Evolutionary conservation across 1,284 basidiomycete species (phyloP).

Genomic region (Marasmius tenuissimus): DNA sequence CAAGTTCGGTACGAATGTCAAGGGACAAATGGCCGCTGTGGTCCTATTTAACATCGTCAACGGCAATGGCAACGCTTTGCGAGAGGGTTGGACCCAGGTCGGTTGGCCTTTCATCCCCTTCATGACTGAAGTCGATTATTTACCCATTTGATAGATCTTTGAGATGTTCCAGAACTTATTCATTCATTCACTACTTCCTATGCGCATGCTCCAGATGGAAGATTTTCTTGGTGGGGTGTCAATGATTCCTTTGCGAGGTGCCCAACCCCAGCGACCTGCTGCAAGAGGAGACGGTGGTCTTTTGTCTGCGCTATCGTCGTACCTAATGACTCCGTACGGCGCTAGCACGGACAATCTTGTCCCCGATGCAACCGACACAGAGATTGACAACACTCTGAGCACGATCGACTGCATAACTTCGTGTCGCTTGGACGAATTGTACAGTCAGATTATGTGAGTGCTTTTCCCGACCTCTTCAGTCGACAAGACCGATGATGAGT

Average conservation of each 20-base stretch:
- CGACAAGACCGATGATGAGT: constrained; percentile 7
- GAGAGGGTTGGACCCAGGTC: constrained; percentile 93
- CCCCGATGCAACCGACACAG: constrained; percentile 83
- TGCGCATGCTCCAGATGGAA: constrained; percentile 91
- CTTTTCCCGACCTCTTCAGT: background rate
- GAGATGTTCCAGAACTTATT: constrained; percentile 99
- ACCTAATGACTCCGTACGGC: constrained; percentile 93
- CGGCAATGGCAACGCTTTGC: constrained; percentile 92
- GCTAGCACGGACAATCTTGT: constrained; percentile 69
- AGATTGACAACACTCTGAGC: constrained; percentile 92
- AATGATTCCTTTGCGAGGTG: constrained; percentile 84
- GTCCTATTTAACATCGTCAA: constrained; percentile 98
- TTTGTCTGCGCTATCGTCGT: constrained; percentile 92
- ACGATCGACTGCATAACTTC: constrained; percentile 95
- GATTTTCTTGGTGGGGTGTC: constrained; percentile 91
- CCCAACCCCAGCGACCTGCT: constrained; percentile 64
- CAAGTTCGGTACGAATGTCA: constrained; percentile 94
- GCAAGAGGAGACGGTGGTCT: constrained; percentile 85
- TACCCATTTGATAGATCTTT: constrained; percentile 68
- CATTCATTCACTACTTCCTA: constrained; percentile 87
- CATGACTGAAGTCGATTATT: background rate
- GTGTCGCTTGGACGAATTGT: constrained; percentile 92
- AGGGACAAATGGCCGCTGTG: constrained; percentile 95
- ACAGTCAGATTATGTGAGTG: constrained; percentile 86
- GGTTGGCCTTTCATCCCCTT: constrained; percentile 14